Conservation (phyloP, 768 basidiomycete genomes). For the Phlebiopsis flavidoalba region DNA sequence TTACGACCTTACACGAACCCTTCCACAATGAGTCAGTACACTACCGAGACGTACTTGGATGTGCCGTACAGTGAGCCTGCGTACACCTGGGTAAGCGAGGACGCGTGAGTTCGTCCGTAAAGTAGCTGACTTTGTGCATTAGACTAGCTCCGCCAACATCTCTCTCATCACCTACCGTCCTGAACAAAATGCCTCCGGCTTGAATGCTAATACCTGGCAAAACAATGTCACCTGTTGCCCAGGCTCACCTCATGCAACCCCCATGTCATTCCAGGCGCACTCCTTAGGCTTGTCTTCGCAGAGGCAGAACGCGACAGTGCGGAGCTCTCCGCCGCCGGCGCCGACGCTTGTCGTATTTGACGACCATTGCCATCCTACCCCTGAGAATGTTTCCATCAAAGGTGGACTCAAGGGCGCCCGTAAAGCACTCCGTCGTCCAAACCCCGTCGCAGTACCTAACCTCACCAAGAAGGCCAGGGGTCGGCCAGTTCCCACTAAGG, state of each 20-base stretch:
- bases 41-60: conserved; percentile 4
- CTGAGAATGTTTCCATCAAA: not conserved
- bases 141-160: not conserved
- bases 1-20: not conserved
- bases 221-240: not conserved
- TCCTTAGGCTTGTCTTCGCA: not conserved
- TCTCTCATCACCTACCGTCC: not conserved
- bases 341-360: not conserved
- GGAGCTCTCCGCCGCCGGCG: not conserved
- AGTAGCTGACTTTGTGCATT: not conserved
- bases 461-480: conserved; percentile 49
- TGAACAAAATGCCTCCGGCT: not conserved
- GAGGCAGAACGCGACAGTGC: not conserved
- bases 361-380: not conserved
- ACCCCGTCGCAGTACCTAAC: conserved; percentile 41
- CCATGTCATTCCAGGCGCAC: conserved; percentile 1
- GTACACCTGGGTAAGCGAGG: conserved; percentile 9
- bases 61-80: conserved; percentile 1
- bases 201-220: not conserved
- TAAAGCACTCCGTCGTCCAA: conserved; percentile 3
- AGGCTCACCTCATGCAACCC: not conserved
- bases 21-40: conserved; percentile 6
- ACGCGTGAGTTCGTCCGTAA: not conserved
- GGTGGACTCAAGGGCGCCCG: not conserved
- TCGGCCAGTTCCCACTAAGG: conserved; percentile 40